Percentiles rank a stretch among this genome's conserved stretches.
Evolutionary conservation across 2,329 filamentous ascomycete genomes (phyloP).

Genomic region (Didymella sp.): DNA sequence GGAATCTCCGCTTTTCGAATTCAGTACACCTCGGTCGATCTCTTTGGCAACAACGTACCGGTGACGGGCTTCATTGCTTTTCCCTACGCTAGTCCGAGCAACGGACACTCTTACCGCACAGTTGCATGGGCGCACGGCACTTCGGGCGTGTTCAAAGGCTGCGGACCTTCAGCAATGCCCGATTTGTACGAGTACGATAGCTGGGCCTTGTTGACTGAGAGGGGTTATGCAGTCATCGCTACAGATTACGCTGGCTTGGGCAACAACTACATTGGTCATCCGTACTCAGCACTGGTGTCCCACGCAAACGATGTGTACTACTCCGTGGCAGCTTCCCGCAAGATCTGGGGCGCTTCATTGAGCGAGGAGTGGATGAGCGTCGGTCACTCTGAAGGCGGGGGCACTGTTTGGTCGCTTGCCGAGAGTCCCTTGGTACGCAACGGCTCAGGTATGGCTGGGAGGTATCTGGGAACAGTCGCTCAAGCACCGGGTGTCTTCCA

Average conservation of each 20-base stretch:
- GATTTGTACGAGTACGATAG: slow-evolving; percentile 5
- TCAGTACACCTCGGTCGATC: slow-evolving; percentile 7
- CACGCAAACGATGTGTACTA: slow-evolving; percentile 12
- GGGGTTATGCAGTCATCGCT: slow-evolving; percentile 6
- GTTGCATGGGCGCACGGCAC: slow-evolving; percentile 12
- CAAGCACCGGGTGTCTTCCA: slow-evolving; percentile 9
- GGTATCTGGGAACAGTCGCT: slow-evolving; percentile 4
- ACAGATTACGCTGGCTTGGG: slow-evolving; percentile 9
- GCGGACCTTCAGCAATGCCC: slow-evolving; percentile 4
- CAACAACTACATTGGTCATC: slow-evolving; percentile 6
- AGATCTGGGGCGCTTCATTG: background rate
- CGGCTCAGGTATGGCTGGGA: background rate
- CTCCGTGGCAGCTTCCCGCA: slow-evolving; percentile 9
- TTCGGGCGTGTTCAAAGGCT: slow-evolving; percentile 6
- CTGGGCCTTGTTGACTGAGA: background rate
- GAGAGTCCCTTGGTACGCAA: background rate
- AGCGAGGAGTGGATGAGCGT: slow-evolving; percentile 3
- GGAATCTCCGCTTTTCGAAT: slow-evolving; percentile 2
- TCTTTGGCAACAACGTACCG: background rate
- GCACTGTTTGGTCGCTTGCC: slow-evolving; percentile 9
- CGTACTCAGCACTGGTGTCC: background rate
- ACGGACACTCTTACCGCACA: background rate
- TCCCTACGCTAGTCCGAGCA: background rate
- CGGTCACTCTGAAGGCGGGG: slow-evolving; percentile 11
- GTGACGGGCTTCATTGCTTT: slow-evolving; percentile 12